Evolutionary conservation across 140 eudicot genomes (phyloP).

Genomic region (Stevia rebaudiana): DNA sequence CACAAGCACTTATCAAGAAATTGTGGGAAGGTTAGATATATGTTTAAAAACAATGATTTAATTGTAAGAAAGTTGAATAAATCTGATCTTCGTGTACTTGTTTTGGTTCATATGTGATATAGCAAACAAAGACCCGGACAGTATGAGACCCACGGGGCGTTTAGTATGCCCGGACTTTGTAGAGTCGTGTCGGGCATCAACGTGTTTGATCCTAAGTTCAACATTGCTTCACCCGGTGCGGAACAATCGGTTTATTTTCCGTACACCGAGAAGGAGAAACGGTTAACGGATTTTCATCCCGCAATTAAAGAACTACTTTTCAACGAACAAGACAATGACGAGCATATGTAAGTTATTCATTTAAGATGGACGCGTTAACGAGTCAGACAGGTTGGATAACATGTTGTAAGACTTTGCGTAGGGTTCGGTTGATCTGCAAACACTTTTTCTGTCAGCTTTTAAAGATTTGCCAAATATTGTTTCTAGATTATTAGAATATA

Average conservation of each 20-base stretch:
- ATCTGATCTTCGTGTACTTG: not conserved
- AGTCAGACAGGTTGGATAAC: not conserved
- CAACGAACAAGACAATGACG: slow-evolving; percentile 47
- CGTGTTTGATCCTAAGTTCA: slow-evolving; percentile 85
- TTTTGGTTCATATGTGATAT: slow-evolving; percentile 5
- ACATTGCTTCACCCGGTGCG: slow-evolving; percentile 89
- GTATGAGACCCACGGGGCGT: slow-evolving; percentile 70
- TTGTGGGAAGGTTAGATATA: slow-evolving; percentile 83
- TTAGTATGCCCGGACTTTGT: slow-evolving; percentile 87
- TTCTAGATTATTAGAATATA: too few species aligned
- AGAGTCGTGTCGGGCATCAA: slow-evolving; percentile 80
- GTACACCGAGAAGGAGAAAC: slow-evolving; percentile 47
- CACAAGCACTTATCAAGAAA: slow-evolving; percentile 90
- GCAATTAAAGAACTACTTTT: slow-evolving; percentile 72
- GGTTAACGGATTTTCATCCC: slow-evolving; percentile 54
- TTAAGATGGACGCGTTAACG: not conserved
- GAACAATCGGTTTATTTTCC: slow-evolving; percentile 83
- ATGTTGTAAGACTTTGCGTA: not conserved
- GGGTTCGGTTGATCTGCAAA: not conserved
- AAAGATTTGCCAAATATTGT: too few species aligned
- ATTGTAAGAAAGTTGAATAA: not conserved
- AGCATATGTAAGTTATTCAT: slow-evolving; percentile 62
- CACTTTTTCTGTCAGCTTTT: not conserved
- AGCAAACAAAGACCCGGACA: slow-evolving; percentile 76
- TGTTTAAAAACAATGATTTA: not conserved